These are phyloP conservation scores for Capsicum pubescens DNA, from an alignment of 257 asterid genomes.

Conservation along the genomic window DNA sequence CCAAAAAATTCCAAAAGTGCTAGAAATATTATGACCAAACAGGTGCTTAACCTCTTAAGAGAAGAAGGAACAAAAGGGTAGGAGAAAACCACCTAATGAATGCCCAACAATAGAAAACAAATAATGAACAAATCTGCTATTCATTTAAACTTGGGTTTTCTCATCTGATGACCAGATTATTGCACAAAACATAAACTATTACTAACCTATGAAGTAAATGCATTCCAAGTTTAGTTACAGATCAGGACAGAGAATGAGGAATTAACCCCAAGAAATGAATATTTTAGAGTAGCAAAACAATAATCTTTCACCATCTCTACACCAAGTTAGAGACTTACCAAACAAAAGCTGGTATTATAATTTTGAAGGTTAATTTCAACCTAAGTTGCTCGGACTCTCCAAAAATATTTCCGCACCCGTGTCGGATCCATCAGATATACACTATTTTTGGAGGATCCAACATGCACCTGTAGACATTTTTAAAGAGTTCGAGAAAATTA, in stretches of 20 bases:
- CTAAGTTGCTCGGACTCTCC: too few species aligned
- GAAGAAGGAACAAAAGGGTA: neutral
- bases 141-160: neutral
- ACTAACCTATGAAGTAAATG: neutral
- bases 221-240: conserved; percentile 16
- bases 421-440: too few species aligned
- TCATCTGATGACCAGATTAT: neutral
- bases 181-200: neutral
- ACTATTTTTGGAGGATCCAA: too few species aligned
- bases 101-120: neutral
- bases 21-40: too few species aligned
- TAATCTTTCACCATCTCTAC: neutral
- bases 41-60: neutral
- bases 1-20: too few species aligned
- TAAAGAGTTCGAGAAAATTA: too few species aligned
- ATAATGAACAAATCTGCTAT: conserved; percentile 22
- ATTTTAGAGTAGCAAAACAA: neutral
- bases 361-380: neutral
- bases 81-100: neutral
- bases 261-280: neutral
- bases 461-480: too few species aligned
- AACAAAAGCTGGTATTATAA: neutral
- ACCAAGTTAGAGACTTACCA: neutral
- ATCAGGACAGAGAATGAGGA: neutral
- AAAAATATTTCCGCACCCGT: too few species aligned